These are phyloP conservation scores for Ananas comosus DNA, from an alignment of 176 grass and related monocot genomes.

Conservation along the genomic window DNA sequence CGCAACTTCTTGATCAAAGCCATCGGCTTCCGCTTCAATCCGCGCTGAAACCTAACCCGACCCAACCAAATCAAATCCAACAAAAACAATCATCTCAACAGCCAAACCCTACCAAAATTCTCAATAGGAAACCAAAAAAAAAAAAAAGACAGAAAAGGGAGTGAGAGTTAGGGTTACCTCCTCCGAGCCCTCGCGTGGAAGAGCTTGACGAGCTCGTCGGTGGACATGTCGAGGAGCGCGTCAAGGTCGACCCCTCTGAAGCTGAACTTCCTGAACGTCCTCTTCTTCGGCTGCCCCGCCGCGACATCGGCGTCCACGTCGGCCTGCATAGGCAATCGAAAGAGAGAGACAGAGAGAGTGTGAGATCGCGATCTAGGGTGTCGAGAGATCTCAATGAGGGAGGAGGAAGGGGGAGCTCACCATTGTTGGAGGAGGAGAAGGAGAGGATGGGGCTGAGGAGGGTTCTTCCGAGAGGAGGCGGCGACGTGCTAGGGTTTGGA, in stretches of 20 bases:
- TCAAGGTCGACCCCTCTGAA: constrained; percentile 97
- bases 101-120: not conserved
- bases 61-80: not conserved
- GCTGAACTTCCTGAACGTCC: constrained; percentile 96
- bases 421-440: not conserved
- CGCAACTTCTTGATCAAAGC: constrained; percentile 91
- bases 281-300: constrained; percentile 79
- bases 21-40: constrained; percentile 98
- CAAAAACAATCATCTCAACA: not conserved
- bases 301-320: constrained; percentile 44
- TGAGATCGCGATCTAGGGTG: not conserved
- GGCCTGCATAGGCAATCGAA: constrained; percentile 29
- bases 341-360: not conserved
- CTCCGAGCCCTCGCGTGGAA: constrained; percentile 72
- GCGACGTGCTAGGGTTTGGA: not conserved
- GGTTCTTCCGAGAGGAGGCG: not conserved
- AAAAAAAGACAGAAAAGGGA: too few species aligned
- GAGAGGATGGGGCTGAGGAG: not conserved
- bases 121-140: not conserved
- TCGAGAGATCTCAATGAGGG: not conserved
- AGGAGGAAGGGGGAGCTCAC: not conserved
- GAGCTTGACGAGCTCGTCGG: constrained; percentile 80
- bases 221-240: constrained; percentile 93
- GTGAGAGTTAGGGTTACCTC: constrained; percentile 25
- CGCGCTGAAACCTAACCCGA: constrained; percentile 66